These are phyloP conservation scores for Zea luxurians DNA, from an alignment of 176 grass and related monocot genomes.

Conservation along the genomic window DNA sequence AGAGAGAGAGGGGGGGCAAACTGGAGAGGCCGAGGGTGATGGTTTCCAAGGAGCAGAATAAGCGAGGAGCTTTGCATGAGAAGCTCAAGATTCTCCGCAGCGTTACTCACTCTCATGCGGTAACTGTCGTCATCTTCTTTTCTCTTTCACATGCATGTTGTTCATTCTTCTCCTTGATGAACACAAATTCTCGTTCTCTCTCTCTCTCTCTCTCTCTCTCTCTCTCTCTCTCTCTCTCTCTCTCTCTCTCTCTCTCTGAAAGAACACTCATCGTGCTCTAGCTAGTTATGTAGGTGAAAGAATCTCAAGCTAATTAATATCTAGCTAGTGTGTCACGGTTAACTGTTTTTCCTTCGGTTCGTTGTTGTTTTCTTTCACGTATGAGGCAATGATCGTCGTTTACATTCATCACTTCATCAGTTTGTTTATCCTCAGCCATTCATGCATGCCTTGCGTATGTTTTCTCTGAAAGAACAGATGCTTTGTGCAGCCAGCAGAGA, in stretches of 20 bases:
- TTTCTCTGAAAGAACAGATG: too few species aligned
- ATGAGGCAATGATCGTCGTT: not conserved
- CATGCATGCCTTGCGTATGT: not conserved
- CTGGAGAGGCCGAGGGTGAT: slow-evolving; percentile 29
- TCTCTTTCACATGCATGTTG: not conserved
- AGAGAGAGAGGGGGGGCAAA: not conserved
- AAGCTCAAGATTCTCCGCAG: slow-evolving; percentile 73
- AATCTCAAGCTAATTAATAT: not conserved
- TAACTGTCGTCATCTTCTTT: slow-evolving; percentile 36
- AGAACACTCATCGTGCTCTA: not conserved
- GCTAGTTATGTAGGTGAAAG: not conserved
- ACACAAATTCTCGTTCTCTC: too few species aligned
- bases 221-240: too few species aligned
- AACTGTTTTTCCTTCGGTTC: not conserved
- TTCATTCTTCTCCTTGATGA: slow-evolving; percentile 12
- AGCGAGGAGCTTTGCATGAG: slow-evolving; percentile 55
- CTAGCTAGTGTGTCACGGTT: not conserved
- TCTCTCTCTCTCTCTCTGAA: too few species aligned
- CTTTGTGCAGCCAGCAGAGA: too few species aligned
- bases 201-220: too few species aligned
- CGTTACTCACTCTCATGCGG: slow-evolving; percentile 77
- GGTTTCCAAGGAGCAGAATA: slow-evolving; percentile 59
- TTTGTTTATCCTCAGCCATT: not conserved
- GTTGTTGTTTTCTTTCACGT: not conserved
- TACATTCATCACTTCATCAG: not conserved